Conservation (phyloP, 345 rosid genomes). For the Salix koriyanagi region DNA sequence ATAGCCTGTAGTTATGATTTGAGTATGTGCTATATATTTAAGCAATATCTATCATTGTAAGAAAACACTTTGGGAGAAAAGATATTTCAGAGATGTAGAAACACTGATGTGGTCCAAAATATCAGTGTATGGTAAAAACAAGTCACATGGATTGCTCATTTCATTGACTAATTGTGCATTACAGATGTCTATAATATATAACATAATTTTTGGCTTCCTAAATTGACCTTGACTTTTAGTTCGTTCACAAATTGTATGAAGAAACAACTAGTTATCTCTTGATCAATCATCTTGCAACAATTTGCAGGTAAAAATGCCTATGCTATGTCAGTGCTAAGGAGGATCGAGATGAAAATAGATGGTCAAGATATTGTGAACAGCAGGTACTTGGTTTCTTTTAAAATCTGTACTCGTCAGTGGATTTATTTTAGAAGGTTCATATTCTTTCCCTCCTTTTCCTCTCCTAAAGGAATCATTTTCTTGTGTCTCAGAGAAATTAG, state of each 20-base stretch:
- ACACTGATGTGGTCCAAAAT: not conserved
- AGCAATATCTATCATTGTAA: not conserved
- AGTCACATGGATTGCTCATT: no score
- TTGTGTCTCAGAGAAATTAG: slow-evolving; percentile 53
- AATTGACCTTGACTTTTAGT: not conserved
- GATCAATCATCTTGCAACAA: not conserved
- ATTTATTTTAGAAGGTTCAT: not conserved
- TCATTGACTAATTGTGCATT: no score
- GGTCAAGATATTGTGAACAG: slow-evolving; percentile 62
- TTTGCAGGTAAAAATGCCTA: slow-evolving; percentile 73
- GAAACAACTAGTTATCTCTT: not conserved
- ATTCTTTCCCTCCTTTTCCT: not conserved
- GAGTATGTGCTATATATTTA: not conserved
- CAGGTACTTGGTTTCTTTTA: slow-evolving; percentile 38
- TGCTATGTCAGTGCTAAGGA: slow-evolving; percentile 71
- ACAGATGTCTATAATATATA: no score
- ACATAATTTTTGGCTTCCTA: not conserved
- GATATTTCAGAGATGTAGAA: not conserved
- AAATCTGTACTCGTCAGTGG: not conserved
- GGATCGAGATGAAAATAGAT: slow-evolving; percentile 78
- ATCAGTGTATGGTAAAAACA: not conserved
- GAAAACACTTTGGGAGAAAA: not conserved
- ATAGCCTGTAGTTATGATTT: not conserved
- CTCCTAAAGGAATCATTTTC: not conserved
- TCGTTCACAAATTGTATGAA: not conserved